Evolutionary conservation across 208 protist species (phyloP), one percentile per base, ranked within the genome.

Genomic region (Vickermania spadyakhi): DNA sequence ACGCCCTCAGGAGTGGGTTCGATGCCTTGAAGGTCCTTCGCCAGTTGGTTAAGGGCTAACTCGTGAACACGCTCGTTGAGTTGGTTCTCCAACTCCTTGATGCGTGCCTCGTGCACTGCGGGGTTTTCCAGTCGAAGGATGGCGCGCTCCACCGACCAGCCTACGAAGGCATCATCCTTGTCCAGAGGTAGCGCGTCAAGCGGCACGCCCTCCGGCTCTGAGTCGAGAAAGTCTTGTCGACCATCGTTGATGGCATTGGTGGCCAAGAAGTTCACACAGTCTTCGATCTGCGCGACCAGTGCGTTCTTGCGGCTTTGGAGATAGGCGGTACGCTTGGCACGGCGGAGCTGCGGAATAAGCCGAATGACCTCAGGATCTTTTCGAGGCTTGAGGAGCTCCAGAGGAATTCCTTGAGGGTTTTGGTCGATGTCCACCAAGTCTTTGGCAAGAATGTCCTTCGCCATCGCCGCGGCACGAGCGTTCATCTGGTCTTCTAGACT

Each of bases 401-500:
- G 62, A 49, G 77, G 78, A 42, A 91, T 84, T 56, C 66, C 80
- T 26, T 77, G 63, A 3, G 84, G 84, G 36, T 77, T 66, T 42
- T 59, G 50, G 27, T 91, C 79, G n/a, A 91, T 27, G 28, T 62
- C 68, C 51, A 68, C 62, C 27, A 91, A 84, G 60, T 87, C 84
- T 30, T 69, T 68, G 18, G 57, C 51, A n/a, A 77, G 66, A 26
- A 83, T 59, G 11, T 56, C 57, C 25, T 54, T 63, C 28, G 85
- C 85, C 31, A 92, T 62, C 49, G 59, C 64, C 57, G 58, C 31
- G 0, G 60, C 66, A 0, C 79, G 70, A 0, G 53, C 68, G 41
- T 86, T 91, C 78, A 91, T 89, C 23, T 77, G 57, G 0, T 69
- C 53, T 66, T 92, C 85, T 1, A 84, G 56, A 2, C 56, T 60